A percentile compares a stretch with the other conserved stretches of the same genome.
Evolutionary conservation across 805 yeast genomes (phyloP).

Genomic region (Schwanniomyces pseudopolymorphus): DNA sequence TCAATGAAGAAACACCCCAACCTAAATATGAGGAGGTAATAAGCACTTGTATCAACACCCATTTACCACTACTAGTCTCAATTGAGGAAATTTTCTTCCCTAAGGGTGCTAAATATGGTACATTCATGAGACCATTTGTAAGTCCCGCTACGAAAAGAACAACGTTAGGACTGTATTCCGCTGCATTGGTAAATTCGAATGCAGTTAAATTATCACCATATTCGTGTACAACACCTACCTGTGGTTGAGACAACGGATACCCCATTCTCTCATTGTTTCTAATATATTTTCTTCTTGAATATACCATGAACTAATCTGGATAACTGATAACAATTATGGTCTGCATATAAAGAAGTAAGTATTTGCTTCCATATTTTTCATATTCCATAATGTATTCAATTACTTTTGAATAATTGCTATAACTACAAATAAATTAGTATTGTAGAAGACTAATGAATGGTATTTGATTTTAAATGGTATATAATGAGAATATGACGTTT

Average conservation of each 20-base stretch:
- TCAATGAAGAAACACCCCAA: constrained; percentile 68
- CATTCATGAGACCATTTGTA: constrained; percentile 65
- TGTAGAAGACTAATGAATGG: no score
- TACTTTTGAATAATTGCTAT: no score
- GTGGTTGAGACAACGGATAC: constrained; percentile 1
- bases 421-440: no score
- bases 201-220: constrained; percentile 49
- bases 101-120: constrained; percentile 60
- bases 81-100: constrained; percentile 36
- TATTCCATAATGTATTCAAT: no score
- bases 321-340: no score
- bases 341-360: no score
- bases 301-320: no score
- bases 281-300: no score
- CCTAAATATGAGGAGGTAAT: constrained; percentile 59
- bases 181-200: constrained; percentile 44
- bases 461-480: no score
- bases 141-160: constrained; percentile 74
- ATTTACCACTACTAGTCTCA: constrained; percentile 30
- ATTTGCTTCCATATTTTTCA: no score
- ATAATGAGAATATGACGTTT: no score
- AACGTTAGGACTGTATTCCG: constrained; percentile 42
- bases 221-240: constrained; percentile 45
- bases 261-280: no score
- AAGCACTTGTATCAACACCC: constrained; percentile 60